Evolutionary conservation across 2,329 filamentous ascomycete species (phyloP).

Genomic region (Clathrospora elynae): DNA sequence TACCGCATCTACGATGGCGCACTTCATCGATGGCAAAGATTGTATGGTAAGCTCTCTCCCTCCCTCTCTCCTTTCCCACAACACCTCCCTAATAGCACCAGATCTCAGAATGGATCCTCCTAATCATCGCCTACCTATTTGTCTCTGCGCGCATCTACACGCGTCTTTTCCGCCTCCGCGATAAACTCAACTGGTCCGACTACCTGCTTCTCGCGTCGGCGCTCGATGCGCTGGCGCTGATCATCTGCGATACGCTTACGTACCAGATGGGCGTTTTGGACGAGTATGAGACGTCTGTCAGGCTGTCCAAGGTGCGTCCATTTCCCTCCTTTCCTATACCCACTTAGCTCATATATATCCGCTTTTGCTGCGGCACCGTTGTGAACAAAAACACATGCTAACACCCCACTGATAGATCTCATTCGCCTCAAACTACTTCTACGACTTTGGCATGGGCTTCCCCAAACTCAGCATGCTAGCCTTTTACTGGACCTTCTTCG

Average conservation of each 20-base stretch:
- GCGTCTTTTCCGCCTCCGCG: conserved; percentile 14
- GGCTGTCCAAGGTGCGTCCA: conserved; percentile 23
- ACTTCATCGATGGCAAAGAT: conserved; percentile 26
- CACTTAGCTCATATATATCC: no score
- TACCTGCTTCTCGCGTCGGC: conserved; percentile 19
- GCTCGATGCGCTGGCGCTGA: neutral
- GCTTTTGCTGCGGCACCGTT: no score
- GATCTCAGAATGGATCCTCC: conserved; percentile 31
- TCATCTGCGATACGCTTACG: conserved; percentile 14
- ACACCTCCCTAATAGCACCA: conserved; percentile 2
- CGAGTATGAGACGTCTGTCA: conserved; percentile 22
- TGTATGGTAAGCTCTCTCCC: conserved; percentile 17
- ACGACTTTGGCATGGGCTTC: conserved; percentile 33
- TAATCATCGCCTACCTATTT: conserved; percentile 23
- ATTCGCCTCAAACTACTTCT: conserved; percentile 33
- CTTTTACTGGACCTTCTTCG: conserved; percentile 32
- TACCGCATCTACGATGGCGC: conserved; percentile 15
- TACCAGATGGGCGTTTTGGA: conserved; percentile 28
- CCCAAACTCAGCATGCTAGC: conserved; percentile 34
- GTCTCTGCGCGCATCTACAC: conserved; percentile 22
- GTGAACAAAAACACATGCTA: neutral
- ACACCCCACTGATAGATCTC: conserved; percentile 19
- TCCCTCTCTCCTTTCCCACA: neutral
- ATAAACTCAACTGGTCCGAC: conserved; percentile 20
- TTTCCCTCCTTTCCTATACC: no score